Evolutionary conservation across 1,139 yeast species (phyloP), one percentile per base, ranked within the genome.

Genomic region (Kodamaea sp.): DNA sequence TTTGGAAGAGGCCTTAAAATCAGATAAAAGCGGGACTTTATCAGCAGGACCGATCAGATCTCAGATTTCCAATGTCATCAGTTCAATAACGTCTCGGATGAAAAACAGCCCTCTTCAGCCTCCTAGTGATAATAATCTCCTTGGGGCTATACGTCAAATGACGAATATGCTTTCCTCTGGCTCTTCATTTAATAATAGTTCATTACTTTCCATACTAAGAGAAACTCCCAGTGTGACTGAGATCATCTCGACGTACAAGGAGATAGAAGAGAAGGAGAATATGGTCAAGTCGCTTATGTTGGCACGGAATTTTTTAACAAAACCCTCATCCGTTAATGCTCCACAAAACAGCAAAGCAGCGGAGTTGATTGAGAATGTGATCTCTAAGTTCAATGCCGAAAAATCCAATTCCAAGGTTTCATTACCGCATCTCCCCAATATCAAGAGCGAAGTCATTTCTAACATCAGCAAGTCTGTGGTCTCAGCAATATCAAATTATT

Each of bases 111-210:
- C 28, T n/a, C 32, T 35, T 15, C 55, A 53, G 9, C 32, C 37
- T 3, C 34, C 44, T 1, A 38, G 42, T 4, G 66, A 62, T 39
- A 53, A 55, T 9, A 63, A 61, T 32, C 53, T 70, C 21, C 47
- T 67, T 48, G 54, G 57, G 30, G 69, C 67, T 9, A 70, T 70
- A 25, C 55, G 70, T 26, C 69, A 67, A 35, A 66, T 70, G 65
- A 66, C 76, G 2, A 60, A 59, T 32, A 64, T 69, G n/a, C 51
- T 68, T 5, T 32, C 38, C 3, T 24, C 41, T 3, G 40, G 37
- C 15, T 30, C 41, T 5, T 22, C 21, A 4, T 15, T 32, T 5
- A 30, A 34, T 21, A 35, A 34, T 26, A 23, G 30, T 9, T 34
- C 41, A 10, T 29, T 37, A 21, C 26, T 44, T n/a, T 33, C 46